Evolutionary conservation across 306 rosid species (phyloP).

Genomic region (Biancaea sappan): DNA sequence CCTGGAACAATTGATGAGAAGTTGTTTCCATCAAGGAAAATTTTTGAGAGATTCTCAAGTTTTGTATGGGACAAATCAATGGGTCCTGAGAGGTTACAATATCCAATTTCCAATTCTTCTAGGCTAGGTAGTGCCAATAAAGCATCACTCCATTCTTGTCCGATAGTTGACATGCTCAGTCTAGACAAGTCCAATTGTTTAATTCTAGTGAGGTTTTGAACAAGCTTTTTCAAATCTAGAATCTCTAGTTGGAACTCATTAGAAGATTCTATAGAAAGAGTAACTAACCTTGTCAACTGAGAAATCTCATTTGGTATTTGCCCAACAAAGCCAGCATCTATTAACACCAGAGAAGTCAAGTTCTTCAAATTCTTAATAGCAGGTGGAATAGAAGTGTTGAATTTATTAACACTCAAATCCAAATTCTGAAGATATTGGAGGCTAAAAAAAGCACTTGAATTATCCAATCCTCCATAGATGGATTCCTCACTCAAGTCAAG

Average conservation of each 20-base stretch:
- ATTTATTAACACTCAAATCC: background rate
- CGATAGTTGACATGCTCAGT: conserved; percentile 32
- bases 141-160: conserved; percentile 41
- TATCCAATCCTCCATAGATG: background rate
- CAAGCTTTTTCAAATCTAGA: background rate
- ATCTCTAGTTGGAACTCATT: background rate
- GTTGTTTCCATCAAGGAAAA: background rate
- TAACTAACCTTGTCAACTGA: conserved; percentile 13
- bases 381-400: background rate
- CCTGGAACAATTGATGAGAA: conserved; percentile 25
- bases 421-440: conserved; percentile 28
- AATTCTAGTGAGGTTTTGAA: conserved; percentile 31
- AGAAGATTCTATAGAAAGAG: conserved; percentile 9
- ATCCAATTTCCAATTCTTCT: background rate
- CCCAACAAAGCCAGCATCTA: conserved; percentile 6
- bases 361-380: background rate
- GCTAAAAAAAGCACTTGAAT: conserved; percentile 1
- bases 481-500: conserved; percentile 10
- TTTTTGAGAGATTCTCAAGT: background rate
- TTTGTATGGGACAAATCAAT: background rate
- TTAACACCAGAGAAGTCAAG: conserved; percentile 7
- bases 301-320: conserved; percentile 27
- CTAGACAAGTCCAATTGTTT: conserved; percentile 33
- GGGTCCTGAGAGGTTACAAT: conserved; percentile 22
- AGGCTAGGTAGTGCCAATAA: background rate